Evolutionary conservation across 2,329 filamentous ascomycete genomes (phyloP).

Genomic region (Colletotrichum coccodes): DNA sequence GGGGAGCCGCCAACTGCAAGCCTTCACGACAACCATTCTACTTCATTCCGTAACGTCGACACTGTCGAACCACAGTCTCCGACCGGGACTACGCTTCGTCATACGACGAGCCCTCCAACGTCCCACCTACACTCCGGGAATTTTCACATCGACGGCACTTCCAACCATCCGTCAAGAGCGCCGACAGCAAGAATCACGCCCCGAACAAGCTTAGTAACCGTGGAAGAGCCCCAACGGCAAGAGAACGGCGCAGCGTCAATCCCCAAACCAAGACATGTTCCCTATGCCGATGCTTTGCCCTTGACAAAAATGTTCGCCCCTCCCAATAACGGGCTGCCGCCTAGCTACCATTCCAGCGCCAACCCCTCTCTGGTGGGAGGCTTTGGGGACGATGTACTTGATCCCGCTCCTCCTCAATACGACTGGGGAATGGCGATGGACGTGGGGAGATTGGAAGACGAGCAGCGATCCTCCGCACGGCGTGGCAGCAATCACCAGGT

Average conservation of each 20-base stretch:
- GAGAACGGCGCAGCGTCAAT: neutral
- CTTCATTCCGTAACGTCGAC: neutral
- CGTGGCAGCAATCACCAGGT: neutral
- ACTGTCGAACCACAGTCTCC: neutral
- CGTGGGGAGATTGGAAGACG: neutral
- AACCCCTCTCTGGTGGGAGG: constrained; percentile 43
- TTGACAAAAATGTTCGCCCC: constrained; percentile 41
- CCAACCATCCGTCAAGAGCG: neutral
- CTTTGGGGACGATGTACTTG: constrained; percentile 43
- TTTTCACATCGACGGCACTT: neutral
- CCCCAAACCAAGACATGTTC: constrained; percentile 34
- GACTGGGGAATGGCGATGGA: constrained; percentile 39
- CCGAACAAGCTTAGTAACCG: neutral
- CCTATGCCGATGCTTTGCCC: constrained; percentile 37
- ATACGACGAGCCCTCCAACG: neutral
- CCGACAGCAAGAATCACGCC: neutral
- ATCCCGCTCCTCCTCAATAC: constrained; percentile 40
- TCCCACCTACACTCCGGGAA: neutral
- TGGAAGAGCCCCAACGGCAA: neutral
- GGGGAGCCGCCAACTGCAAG: neutral
- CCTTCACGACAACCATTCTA: neutral
- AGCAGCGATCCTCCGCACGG: neutral
- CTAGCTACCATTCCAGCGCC: constrained; percentile 41
- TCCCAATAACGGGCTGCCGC: constrained; percentile 20
- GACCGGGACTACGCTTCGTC: neutral